Evolutionary conservation across 2,329 filamentous ascomycete species (phyloP).

Genomic region (Calonectria hongkongensis): DNA sequence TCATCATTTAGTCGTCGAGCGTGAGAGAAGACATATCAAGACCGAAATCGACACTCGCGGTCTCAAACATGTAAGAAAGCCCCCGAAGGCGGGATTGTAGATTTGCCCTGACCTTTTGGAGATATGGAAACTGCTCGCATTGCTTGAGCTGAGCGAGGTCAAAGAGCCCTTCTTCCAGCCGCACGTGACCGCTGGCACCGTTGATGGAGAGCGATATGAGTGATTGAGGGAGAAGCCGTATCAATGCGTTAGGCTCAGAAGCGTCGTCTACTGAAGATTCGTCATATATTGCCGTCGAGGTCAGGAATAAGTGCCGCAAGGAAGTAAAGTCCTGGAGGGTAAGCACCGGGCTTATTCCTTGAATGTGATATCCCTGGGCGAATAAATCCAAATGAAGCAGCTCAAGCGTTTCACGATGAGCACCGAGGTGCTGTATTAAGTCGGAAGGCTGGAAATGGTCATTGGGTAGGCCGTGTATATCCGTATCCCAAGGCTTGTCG

Average conservation of each 20-base stretch:
- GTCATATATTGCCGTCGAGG: constrained; percentile 19
- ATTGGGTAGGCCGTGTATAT: constrained; percentile 1
- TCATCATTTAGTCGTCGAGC: neutral
- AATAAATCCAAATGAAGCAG: constrained; percentile 34
- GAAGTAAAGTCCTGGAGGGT: constrained; percentile 29
- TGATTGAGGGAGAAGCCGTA: constrained; percentile 25
- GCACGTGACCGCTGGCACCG: neutral
- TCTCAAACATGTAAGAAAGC: constrained; percentile 1
- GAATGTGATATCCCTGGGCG: constrained; percentile 5
- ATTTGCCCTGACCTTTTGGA: constrained; percentile 2
- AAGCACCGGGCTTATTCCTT: neutral
- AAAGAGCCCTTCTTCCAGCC: constrained; percentile 25
- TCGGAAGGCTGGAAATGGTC: constrained; percentile 33
- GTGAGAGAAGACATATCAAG: neutral
- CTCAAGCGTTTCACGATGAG: constrained; percentile 15
- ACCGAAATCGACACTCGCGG: constrained; percentile 12
- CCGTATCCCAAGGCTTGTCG: constrained; percentile 15
- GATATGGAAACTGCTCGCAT: constrained; percentile 14
- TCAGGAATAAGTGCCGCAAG: constrained; percentile 34
- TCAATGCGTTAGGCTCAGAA: constrained; percentile 14
- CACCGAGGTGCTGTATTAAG: constrained; percentile 5
- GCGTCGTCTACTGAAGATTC: neutral
- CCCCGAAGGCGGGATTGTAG: neutral
- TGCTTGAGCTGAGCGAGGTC: constrained; percentile 20
- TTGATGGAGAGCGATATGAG: constrained; percentile 27